Evolutionary conservation across 768 basidiomycete genomes (phyloP), one percentile per base, ranked within the genome.

Genomic region (Russula foetens): DNA sequence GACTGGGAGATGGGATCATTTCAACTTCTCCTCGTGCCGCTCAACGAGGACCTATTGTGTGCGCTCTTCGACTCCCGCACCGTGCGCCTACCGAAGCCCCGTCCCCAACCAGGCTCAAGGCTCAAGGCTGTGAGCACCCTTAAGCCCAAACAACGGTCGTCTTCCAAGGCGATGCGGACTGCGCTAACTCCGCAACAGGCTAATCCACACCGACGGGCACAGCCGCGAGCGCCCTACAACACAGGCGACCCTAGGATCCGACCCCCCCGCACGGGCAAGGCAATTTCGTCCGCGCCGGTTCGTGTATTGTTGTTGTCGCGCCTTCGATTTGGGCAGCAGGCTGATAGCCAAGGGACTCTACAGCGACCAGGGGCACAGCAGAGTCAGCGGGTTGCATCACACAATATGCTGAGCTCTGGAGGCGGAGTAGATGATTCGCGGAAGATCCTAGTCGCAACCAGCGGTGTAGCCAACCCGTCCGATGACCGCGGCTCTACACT

Each of bases 21-120:
- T 28, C 4, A 29, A 45, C 48, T 59, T 48, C 47, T 58, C 47
- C 44, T 65, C 35, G 28, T 38, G 26, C 56, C 60, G 11, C 31
- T 57, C 17, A n/a, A n/a, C 9, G 8, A 29, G 15, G 21, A 28
- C 29, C 26, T 58, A 1, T 33, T 62, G 26, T 61, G 53, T 19
- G 39, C 51, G 2, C 2, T 35, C 9, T 9, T 9, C 9, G 31
- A 5, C 31, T 5, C 4, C 31, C 5, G 31, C 31, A 33, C 9
- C 31, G 5, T 9, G 31, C 5, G 9, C 5, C 31, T 33, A 33
- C 31, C 31, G 31, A 35, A 5, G 4, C 11, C 35, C 11, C 35
- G 31, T 33, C 31, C 9, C 31, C 9, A 9, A 33, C 31, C 31
- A n/a, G n/a, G n/a, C n/a, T n/a, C n/a, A n/a, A n/a, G n/a, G n/a